Base-by-base conservation (phyloP, 257 asterid species). In the Penstemon eatonii region DNA sequence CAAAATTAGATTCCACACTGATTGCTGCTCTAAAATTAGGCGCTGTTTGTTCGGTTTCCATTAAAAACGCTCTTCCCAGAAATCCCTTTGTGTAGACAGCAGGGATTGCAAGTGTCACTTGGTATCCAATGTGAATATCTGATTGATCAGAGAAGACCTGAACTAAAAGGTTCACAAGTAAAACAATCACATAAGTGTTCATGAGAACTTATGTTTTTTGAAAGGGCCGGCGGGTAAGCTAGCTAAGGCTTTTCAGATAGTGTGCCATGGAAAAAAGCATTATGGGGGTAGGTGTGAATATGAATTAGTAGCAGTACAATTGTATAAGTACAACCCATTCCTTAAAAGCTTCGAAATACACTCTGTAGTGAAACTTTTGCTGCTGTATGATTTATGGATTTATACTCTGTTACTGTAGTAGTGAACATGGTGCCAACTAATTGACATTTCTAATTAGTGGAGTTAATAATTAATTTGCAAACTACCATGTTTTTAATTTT, bases 21-120 rank as follows among this genome's bases (percentile, higher is more conserved):
- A 91, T 70, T 3, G 89, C 96, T 36, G 79, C 81, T 63, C 87
- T 72, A 51, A 91, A 91, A 56, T 72, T 79, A 0, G 91, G 95
- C 53, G 62, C 56, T 12, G 53, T 65, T 63, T 73, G 81, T 25
- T 77, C 78, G 5, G 87, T 75, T 57, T 85, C 84, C 77, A 84
- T 80, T 3, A 91, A 45, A 70, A 79, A 91, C 46, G 96, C 96
- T 70, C 96, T 79, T 10, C 95, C 96, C 8, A 78, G 40, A 66
- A 89, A 91, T 5, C 90, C 96, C 67, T 63, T 58, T 13, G 81
- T 45, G 73, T 87, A 91, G 2, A 60, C 80, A 13, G 71, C 53
- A 3, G 98, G 98, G 58, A 89, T 70, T 3, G 90, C 92, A 4
- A 91, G 86, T 10, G 86, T 80, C 5, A 87, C 83, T 68, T 78